phyloP scores from a whole-genome alignment of 805 yeast species.

The Candida silvicultrix region DNA sequence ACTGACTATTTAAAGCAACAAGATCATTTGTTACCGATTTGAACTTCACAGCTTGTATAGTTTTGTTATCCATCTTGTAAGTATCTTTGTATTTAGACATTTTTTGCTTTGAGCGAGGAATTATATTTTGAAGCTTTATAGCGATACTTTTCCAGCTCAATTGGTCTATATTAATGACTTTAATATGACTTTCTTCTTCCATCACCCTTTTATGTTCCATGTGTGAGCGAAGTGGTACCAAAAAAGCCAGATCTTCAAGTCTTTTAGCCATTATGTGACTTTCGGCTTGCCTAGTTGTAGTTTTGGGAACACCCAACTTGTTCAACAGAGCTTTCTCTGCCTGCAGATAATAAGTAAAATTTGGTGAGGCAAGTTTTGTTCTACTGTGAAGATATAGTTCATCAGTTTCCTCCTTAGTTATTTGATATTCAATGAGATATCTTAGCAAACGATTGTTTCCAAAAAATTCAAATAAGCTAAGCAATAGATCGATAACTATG shows the following conservation, averaged over 20 bases:
- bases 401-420: conserved; percentile 39
- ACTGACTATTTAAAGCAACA: no score
- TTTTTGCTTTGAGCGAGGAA: background rate
- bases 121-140: background rate
- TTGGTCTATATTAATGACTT: background rate
- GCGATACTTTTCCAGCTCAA: background rate
- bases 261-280: background rate
- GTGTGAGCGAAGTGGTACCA: background rate
- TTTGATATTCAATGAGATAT: conserved; percentile 51
- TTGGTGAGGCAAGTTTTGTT: conserved; percentile 15
- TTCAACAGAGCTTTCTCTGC: conserved; percentile 8
- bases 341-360: conserved; percentile 5
- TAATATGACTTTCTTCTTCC: background rate
- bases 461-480: conserved; percentile 45
- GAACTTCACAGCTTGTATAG: background rate
- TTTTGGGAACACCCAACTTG: background rate
- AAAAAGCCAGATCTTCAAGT: background rate
- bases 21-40: background rate
- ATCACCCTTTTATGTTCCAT: background rate
- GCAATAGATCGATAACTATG: conserved; percentile 41
- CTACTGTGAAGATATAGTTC: conserved; percentile 23
- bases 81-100: background rate
- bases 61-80: background rate
- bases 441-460: conserved; percentile 44
- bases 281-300: background rate